A percentile compares a stretch with the other conserved stretches of the same genome.
Conservation (phyloP, 164 flowering plant species). For the Tinospora cordifolia region DNA sequence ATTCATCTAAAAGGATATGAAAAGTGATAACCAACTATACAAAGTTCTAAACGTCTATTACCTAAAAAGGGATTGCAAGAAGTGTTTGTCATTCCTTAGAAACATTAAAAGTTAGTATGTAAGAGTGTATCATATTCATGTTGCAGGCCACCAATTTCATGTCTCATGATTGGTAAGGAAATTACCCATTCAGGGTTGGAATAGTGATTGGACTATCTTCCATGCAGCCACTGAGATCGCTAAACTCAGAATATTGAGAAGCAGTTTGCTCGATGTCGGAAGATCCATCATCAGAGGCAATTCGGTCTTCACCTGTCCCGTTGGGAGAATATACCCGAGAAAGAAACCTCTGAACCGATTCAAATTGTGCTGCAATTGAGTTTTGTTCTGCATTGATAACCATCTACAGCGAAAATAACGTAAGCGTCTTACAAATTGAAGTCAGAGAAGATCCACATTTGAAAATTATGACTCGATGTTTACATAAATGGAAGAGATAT, state of each 20-base stretch:
- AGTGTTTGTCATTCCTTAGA: too few species aligned
- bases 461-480: neutral
- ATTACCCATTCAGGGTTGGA: slow-evolving; percentile 93
- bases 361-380: slow-evolving; percentile 36
- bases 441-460: neutral
- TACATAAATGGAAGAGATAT: neutral
- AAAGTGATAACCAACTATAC: too few species aligned
- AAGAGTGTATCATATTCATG: too few species aligned
- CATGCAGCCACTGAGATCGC: slow-evolving; percentile 70
- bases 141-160: too few species aligned
- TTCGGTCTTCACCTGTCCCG: slow-evolving; percentile 18
- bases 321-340: slow-evolving; percentile 36
- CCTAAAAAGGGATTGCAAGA: too few species aligned
- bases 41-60: too few species aligned
- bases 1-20: too few species aligned
- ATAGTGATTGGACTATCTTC: slow-evolving; percentile 55
- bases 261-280: slow-evolving; percentile 16
- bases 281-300: slow-evolving; percentile 13
- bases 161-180: slow-evolving; percentile 4
- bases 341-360: slow-evolving; percentile 48
- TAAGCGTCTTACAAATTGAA: neutral
- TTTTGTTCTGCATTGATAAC: slow-evolving; percentile 30
- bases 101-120: too few species aligned
- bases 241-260: slow-evolving; percentile 38
- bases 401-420: slow-evolving; percentile 39